These are phyloP conservation scores for Solanum etuberosum DNA, from an alignment of 257 asterid species.

Conservation along the genomic window DNA sequence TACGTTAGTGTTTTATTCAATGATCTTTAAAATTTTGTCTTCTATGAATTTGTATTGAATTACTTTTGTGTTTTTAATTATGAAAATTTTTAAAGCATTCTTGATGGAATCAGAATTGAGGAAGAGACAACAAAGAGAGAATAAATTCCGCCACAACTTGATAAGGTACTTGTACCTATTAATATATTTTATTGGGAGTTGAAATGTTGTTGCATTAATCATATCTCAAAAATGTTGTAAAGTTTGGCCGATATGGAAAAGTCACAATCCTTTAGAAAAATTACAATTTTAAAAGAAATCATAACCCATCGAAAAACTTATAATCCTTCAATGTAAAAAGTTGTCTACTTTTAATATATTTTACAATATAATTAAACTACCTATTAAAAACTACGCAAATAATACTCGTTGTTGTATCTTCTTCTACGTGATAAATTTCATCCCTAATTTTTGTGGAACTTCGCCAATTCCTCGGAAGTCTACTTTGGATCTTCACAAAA, in stretches of 20 bases:
- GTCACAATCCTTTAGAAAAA: background rate
- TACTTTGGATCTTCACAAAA: background rate
- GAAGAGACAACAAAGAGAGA: background rate
- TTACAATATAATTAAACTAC: background rate
- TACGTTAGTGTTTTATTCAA: background rate
- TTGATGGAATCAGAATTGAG: background rate
- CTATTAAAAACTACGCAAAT: background rate
- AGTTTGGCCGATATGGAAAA: background rate
- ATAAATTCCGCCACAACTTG: background rate
- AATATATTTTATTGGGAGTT: background rate
- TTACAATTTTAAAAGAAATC: no score
- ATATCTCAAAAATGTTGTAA: background rate
- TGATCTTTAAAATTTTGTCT: background rate
- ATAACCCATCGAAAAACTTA: background rate
- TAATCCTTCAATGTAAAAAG: background rate
- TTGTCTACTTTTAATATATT: no score
- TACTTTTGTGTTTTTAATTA: background rate
- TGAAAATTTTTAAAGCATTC: background rate
- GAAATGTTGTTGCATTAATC: background rate
- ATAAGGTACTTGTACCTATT: background rate
- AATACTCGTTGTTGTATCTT: background rate
- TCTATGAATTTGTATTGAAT: background rate
- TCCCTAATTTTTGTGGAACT: background rate
- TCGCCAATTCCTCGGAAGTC: background rate
- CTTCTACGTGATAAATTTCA: background rate